phyloP scores from a whole-genome alignment of 179 eudicot species.

The Drosera spatulata region DNA sequence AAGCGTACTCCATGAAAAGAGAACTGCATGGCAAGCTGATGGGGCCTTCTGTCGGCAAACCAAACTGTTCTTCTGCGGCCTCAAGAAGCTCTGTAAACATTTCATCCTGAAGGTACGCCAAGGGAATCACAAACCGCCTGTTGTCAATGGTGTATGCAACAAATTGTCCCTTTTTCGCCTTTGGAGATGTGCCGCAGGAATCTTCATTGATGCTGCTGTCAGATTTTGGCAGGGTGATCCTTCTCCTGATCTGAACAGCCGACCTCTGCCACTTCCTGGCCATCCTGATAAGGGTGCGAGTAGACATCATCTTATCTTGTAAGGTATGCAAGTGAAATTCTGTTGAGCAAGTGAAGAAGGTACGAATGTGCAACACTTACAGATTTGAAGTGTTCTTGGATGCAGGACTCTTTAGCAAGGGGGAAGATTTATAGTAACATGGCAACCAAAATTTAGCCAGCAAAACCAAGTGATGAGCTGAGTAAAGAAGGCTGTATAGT shows the following conservation, averaged over 20 bases:
- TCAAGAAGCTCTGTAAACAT: slow-evolving; percentile 9
- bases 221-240: slow-evolving; percentile 5
- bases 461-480: no score
- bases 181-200: not conserved
- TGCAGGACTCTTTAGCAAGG: no score
- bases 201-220: not conserved
- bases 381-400: no score
- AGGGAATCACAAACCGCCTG: slow-evolving; percentile 12
- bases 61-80: slow-evolving; percentile 18
- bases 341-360: no score
- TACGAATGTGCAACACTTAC: no score
- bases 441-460: no score
- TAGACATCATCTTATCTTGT: slow-evolving; percentile 11
- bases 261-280: slow-evolving; percentile 26
- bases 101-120: slow-evolving; percentile 12
- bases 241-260: slow-evolving; percentile 12
- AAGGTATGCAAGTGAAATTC: no score
- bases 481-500: no score
- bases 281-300: slow-evolving; percentile 20
- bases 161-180: slow-evolving; percentile 12
- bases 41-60: slow-evolving; percentile 11
- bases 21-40: slow-evolving; percentile 13
- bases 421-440: no score
- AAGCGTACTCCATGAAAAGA: slow-evolving; percentile 9
- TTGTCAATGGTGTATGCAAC: slow-evolving; percentile 8